Evolutionary conservation across 1,284 basidiomycete species (phyloP).

Genomic region (Cryptococcus depauperatus): DNA sequence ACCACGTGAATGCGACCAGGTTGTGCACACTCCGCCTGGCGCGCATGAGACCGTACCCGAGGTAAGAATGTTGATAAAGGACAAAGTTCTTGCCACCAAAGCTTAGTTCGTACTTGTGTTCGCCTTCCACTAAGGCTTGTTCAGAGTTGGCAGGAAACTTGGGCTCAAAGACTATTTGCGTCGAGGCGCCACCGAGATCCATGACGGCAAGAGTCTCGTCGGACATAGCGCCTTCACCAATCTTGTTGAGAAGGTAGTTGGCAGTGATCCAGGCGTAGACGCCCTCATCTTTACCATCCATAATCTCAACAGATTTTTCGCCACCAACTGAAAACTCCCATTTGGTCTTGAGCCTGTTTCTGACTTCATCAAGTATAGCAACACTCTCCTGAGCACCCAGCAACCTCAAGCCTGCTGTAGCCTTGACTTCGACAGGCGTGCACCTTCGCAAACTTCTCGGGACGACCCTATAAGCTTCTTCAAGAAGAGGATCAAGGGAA

Average conservation of each 20-base stretch:
- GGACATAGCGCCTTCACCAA: slow-evolving; percentile 53
- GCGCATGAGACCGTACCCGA: slow-evolving; percentile 92
- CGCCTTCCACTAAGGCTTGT: slow-evolving; percentile 64
- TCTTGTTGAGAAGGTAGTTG: slow-evolving; percentile 77
- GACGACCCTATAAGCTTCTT: slow-evolving; percentile 70
- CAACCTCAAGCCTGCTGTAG: slow-evolving; percentile 83
- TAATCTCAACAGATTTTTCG: slow-evolving; percentile 64
- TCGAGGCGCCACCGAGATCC: slow-evolving; percentile 92
- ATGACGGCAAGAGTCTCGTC: slow-evolving; percentile 78
- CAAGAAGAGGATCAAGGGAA: slow-evolving; percentile 70
- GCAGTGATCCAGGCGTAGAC: slow-evolving; percentile 98
- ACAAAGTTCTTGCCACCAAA: slow-evolving; percentile 65
- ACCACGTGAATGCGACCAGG: slow-evolving; percentile 78
- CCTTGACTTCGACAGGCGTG: slow-evolving; percentile 86
- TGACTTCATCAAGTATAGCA: slow-evolving; percentile 72
- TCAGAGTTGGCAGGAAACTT: slow-evolving; percentile 50
- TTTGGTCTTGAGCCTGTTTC: slow-evolving; percentile 53
- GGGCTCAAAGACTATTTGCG: slow-evolving; percentile 96
- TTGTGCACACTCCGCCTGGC: slow-evolving; percentile 79
- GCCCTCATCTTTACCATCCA: slow-evolving; percentile 93
- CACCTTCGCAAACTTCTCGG: slow-evolving; percentile 62
- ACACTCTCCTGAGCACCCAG: slow-evolving; percentile 60
- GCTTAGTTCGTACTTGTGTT: slow-evolving; percentile 82
- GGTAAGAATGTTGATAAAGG: slow-evolving; percentile 89
- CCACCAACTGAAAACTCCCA: slow-evolving; percentile 68